Evolutionary conservation across 2,329 filamentous ascomycete species (phyloP), one percentile per base, ranked within the genome.

Genomic region (Colletotrichum orchidophilum): DNA sequence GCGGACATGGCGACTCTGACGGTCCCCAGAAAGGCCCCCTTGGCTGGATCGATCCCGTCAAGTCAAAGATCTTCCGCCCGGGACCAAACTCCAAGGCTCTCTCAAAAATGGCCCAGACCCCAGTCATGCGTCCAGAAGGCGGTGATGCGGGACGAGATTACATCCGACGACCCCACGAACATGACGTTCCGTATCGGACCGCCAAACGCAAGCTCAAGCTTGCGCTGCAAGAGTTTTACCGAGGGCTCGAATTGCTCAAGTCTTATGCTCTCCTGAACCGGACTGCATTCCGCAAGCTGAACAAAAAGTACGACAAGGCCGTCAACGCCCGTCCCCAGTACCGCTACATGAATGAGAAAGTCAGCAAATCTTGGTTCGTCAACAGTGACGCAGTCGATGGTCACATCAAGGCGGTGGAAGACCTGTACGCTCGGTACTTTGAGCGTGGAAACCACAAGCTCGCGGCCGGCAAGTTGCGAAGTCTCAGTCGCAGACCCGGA

Each of bases 271-370:
- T 97, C 26, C 86, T 98, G 15, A 99, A 99, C 80, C 90, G 94
- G 59, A 97, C 94, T 0, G 96, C 95, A 0, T 98, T 98, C 78
- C 92, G 95, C 35, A 99, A 99, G 81, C 94, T 99, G 78, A 98
- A 97, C 83, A 99, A 99, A 81, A 99, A 99, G 82, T 98, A 97
- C 79, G 95, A 98, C 86, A 99, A 98, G 83, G 90, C 93, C 2
- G 90, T 95, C 67, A 90, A 95, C 75, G 92, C 94, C 50, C 89
- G 92, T 12, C 94, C 94, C 0, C 88, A 92, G 0, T 88, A 93
- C 78, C 89, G 92, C 31, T 98, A 96, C 80, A 93, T 98, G 89
- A 92, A 92, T 35, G 95, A 98, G 75, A 96, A 96, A 78, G 95
- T 99, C 76, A 96, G 94, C 83, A 92, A 92, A 73, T 89, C 95